Evolutionary conservation across 2,329 filamentous ascomycete species (phyloP).

Genomic region (Elsinoe necatrix): DNA sequence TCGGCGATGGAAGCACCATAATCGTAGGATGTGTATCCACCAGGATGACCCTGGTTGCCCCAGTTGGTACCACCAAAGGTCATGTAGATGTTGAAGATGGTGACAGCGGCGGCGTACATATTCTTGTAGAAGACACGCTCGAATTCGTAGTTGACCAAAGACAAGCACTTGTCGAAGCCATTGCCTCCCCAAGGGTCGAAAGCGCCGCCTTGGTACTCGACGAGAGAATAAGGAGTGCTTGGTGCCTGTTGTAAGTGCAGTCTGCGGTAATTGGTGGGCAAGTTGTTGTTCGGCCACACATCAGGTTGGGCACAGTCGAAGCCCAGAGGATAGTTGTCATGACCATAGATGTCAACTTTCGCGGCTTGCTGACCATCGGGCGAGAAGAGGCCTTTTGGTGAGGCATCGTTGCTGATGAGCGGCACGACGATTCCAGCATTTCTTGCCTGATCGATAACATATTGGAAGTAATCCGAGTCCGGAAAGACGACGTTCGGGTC

Average conservation of each 20-base stretch:
- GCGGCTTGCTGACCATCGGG: conserved; percentile 50
- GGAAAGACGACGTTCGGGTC: conserved; percentile 43
- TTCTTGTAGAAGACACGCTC: conserved; percentile 76
- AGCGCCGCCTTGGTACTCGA: conserved; percentile 45
- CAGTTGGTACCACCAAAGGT: conserved; percentile 74
- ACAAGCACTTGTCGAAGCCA: conserved; percentile 59
- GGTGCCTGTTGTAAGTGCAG: conserved; percentile 54
- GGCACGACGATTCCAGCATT: conserved; percentile 65
- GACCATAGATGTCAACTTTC: conserved; percentile 55
- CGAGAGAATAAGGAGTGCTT: conserved; percentile 54
- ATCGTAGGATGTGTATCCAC: conserved; percentile 49
- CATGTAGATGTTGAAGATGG: conserved; percentile 67
- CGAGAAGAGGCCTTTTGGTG: conserved; percentile 51
- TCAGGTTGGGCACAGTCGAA: conserved; percentile 53
- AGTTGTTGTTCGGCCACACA: conserved; percentile 48
- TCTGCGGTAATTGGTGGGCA: conserved; percentile 50
- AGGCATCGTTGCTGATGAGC: conserved; percentile 66
- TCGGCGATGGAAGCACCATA: conserved; percentile 59
- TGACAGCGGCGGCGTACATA: conserved; percentile 54
- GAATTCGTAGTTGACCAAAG: conserved; percentile 63
- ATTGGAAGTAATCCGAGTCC: conserved; percentile 59
- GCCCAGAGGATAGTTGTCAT: conserved; percentile 31
- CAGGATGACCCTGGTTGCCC: conserved; percentile 67
- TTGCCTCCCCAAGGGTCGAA: conserved; percentile 68
- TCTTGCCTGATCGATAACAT: conserved; percentile 59